These are phyloP conservation scores for Kokia cookei DNA, from an alignment of 441 rosid species.

Conservation along the genomic window DNA sequence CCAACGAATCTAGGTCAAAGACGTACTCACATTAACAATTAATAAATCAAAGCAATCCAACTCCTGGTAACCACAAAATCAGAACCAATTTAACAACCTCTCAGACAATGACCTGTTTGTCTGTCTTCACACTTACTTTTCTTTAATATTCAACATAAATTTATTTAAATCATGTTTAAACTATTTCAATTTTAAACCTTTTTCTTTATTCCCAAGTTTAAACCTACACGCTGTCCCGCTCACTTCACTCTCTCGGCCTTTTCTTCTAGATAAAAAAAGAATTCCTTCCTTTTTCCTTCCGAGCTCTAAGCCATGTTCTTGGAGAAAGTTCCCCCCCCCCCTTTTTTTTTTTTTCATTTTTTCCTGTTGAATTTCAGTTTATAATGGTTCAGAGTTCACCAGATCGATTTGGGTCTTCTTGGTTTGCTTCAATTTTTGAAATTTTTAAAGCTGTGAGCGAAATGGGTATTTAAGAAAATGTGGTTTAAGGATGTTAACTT, in stretches of 20 bases:
- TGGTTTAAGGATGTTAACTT: neutral
- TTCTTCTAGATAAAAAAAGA: neutral
- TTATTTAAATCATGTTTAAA: neutral
- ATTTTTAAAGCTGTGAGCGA: slow-evolving; percentile 20
- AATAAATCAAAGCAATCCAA: neutral
- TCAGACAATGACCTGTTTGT: neutral
- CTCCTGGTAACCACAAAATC: neutral
- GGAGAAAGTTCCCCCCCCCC: slow-evolving; percentile 5
- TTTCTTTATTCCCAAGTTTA: slow-evolving; percentile 12
- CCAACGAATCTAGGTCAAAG: neutral
- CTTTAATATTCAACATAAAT: neutral
- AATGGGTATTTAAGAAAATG: neutral
- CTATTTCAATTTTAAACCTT: neutral
- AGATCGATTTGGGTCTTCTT: slow-evolving; percentile 20
- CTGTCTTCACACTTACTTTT: neutral
- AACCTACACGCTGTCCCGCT: slow-evolving; percentile 46
- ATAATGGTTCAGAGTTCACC: neutral
- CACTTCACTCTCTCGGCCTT: slow-evolving; percentile 12
- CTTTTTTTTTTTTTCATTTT: neutral
- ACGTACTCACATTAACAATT: neutral
- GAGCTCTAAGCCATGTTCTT: slow-evolving; percentile 20
- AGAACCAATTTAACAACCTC: neutral
- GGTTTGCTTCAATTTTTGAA: slow-evolving; percentile 13
- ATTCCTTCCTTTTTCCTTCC: neutral
- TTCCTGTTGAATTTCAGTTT: neutral